Evolutionary conservation across 345 rosid genomes (phyloP).

Genomic region (Chamaenerion angustifolium): DNA sequence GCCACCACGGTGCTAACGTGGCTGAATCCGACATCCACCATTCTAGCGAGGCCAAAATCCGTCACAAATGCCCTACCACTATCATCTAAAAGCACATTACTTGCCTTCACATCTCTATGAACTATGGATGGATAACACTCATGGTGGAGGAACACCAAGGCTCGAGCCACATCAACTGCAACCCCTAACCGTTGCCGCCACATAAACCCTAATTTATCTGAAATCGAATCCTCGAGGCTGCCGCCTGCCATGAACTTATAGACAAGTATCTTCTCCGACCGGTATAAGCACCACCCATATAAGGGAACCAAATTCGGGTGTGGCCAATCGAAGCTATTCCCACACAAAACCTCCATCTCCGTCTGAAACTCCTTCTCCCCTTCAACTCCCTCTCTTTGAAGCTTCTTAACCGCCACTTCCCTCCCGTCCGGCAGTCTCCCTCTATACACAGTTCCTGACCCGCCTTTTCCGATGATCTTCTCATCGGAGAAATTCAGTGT

Average conservation of each 20-base stretch:
- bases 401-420: slow-evolving; percentile 84
- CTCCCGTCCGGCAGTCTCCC: slow-evolving; percentile 74
- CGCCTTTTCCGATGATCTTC: slow-evolving; percentile 78
- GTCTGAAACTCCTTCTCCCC: slow-evolving; percentile 82
- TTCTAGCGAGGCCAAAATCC: slow-evolving; percentile 85
- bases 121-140: slow-evolving; percentile 84
- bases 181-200: slow-evolving; percentile 50
- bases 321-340: slow-evolving; percentile 74
- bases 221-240: slow-evolving; percentile 63
- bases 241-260: slow-evolving; percentile 91
- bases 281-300: slow-evolving; percentile 80
- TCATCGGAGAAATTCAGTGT: slow-evolving; percentile 59
- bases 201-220: slow-evolving; percentile 41
- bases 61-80: slow-evolving; percentile 68
- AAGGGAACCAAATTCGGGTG: slow-evolving; percentile 86
- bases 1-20: slow-evolving; percentile 91
- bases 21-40: slow-evolving; percentile 53
- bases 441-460: slow-evolving; percentile 69
- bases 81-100: slow-evolving; percentile 68
- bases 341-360: slow-evolving; percentile 86
- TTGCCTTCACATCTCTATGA: slow-evolving; percentile 90
- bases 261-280: slow-evolving; percentile 64
- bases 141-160: slow-evolving; percentile 69
- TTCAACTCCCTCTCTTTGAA: slow-evolving; percentile 66
- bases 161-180: slow-evolving; percentile 63